These are phyloP conservation scores for thale cress (Arabidopsis thaliana) DNA, from an alignment of 345 rosid species.

Conservation along the genomic window DNA sequence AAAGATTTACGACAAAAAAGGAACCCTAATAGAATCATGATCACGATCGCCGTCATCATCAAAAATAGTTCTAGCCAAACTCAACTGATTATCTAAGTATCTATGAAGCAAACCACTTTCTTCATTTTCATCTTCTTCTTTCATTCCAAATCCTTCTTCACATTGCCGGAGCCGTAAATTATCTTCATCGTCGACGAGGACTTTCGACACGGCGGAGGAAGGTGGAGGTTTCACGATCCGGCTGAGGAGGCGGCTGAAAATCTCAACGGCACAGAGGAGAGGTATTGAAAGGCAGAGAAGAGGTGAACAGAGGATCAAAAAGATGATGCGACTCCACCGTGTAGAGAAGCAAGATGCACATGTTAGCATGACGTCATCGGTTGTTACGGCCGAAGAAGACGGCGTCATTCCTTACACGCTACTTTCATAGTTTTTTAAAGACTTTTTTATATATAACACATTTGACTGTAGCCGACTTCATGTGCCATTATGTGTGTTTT, in stretches of 20 bases:
- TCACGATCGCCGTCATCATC: constrained; percentile 41
- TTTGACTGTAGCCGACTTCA: constrained; percentile 5
- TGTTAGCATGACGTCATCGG: constrained; percentile 53
- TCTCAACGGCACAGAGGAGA: constrained; percentile 56
- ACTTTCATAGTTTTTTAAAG: background rate
- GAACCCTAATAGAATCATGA: constrained; percentile 41
- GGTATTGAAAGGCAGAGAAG: constrained; percentile 61
- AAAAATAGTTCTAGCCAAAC: constrained; percentile 56
- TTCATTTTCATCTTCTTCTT: constrained; percentile 41
- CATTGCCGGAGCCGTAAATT: constrained; percentile 52
- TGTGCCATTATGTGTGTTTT: background rate
- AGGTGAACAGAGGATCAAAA: constrained; percentile 64
- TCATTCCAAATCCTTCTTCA: constrained; percentile 56
- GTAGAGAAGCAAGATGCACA: constrained; percentile 50
- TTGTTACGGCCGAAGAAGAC: background rate
- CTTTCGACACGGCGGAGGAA: constrained; percentile 1
- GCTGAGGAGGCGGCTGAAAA: constrained; percentile 49
- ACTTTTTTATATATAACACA: background rate
- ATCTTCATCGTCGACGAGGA: constrained; percentile 37
- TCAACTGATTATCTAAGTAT: constrained; percentile 72
- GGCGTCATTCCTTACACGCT: constrained; percentile 1
- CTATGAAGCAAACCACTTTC: constrained; percentile 59
- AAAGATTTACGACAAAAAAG: constrained; percentile 50
- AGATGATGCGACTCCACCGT: constrained; percentile 54
- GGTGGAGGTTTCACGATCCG: constrained; percentile 22